Evolutionary conservation across 169 alveolate genomes (phyloP), one percentile per base, ranked within the genome.

Genomic region (Babesia caballi): DNA sequence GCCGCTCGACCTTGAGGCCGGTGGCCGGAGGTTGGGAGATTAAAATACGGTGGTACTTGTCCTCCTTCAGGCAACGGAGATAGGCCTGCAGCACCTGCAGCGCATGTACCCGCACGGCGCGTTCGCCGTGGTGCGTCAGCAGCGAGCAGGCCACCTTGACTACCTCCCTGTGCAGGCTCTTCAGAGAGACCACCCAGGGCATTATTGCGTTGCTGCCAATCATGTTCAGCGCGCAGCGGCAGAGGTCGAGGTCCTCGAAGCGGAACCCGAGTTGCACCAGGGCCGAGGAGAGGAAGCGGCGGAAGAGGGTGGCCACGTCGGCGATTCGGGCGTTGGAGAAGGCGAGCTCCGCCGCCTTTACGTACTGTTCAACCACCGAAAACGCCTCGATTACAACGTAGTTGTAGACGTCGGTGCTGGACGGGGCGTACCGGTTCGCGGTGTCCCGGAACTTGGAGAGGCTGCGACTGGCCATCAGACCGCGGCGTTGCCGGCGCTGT

Each of bases 101-200:
- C 11, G 82, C 23, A 60, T 56, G 30, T 0, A 78, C 33, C 3
- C 87, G 65, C 7, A 69, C 57, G 30, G 21, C 58, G 11, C 58
- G 47, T 9, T 78, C 68, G 11, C 33, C 32, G 42, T 78, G 83
- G 46, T 49, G 40, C 19, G 77, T 40, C 83, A 78, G 30, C 30
- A 78, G 36, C 1, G 75, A 68, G 27, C 65, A 51, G 30, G 69
- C 77, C 7, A 78, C 32, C 51, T 78, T 78, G 12, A 66, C 75
- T 1, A 69, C 19, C 41, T 67, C 70, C 30, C 9, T 54, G 8
- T 78, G 66, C 28, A 70, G 33, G 21, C 32, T 28, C 65, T 56
- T 69, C 17, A 69, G 66, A 4, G 61, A 11, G 8, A 51, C 71
- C 11, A 78, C 40, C 87, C 87, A 78, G 25, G 56, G 66, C 77